Percentiles rank a stretch among this genome's conserved stretches.
These are phyloP conservation scores for Diaporthe sp. DNA, from an alignment of 2,329 filamentous ascomycete species.

Conservation along the genomic window DNA sequence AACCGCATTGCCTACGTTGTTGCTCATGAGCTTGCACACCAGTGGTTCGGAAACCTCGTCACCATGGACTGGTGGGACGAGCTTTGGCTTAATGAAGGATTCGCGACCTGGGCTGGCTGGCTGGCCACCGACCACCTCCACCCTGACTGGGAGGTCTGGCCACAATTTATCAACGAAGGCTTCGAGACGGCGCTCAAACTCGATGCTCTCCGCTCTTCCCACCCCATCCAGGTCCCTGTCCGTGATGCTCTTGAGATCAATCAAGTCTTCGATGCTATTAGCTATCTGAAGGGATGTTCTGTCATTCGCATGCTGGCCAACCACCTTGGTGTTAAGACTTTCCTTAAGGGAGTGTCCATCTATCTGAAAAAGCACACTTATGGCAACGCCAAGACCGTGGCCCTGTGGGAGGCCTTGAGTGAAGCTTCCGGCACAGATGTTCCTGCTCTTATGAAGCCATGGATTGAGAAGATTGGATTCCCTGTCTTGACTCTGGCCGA, in stretches of 20 bases:
- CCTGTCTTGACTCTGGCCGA: conserved; percentile 90
- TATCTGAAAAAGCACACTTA: conserved; percentile 93
- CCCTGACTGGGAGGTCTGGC: conserved; percentile 98
- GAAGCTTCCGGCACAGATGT: conserved; percentile 91
- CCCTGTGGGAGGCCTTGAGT: conserved; percentile 89
- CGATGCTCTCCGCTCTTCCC: conserved; percentile 90
- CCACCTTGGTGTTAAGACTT: conserved; percentile 88
- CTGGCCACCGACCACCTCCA: conserved; percentile 90
- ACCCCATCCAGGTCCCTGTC: conserved; percentile 96
- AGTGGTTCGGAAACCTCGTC: conserved; percentile 98
- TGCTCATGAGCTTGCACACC: conserved; percentile 97
- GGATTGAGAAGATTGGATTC: conserved; percentile 97
- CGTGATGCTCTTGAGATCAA: conserved; percentile 95
- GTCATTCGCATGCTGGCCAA: conserved; percentile 96
- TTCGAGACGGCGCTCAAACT: conserved; percentile 92
- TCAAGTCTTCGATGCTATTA: conserved; percentile 97
- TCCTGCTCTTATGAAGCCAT: conserved; percentile 87
- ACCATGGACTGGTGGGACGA: conserved; percentile 99
- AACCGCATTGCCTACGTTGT: conserved; percentile 97
- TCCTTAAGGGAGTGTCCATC: conserved; percentile 88
- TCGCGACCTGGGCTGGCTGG: conserved; percentile 99
- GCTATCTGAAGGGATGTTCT: conserved; percentile 95
- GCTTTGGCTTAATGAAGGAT: conserved; percentile 96
- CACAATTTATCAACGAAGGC: conserved; percentile 95
- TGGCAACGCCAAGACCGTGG: conserved; percentile 89